Base-by-base conservation (phyloP, 116 monocot species). In the Phalaenopsis hybrid region DNA sequence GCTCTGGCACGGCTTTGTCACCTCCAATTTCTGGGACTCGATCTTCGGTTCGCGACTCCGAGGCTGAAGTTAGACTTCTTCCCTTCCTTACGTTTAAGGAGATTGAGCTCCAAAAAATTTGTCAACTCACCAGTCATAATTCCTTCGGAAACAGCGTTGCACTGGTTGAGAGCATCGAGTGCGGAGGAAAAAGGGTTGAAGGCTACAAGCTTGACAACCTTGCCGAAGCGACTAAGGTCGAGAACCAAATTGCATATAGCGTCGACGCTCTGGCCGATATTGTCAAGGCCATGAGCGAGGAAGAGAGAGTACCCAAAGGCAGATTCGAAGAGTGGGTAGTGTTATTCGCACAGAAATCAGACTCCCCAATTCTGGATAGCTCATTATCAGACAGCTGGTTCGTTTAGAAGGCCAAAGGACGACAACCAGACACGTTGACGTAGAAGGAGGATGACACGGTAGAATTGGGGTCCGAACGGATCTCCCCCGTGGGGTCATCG, bases 121-220 rank as follows among this genome's bases (percentile, higher is more conserved):
- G 89, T 89, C 76, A 92, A 46, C 78, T 96, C 96, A 21, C 92
- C 96, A 12, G 92, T 94, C 81, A 94, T 87, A 34, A 96, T 83
- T 37, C 95, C 96, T 92, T 96, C 92, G 44, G 96, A 96, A 55
- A 96, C 81, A 55, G 92, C 94, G 84, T 96, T 96, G 88, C 91
- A 89, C 78, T 96, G 96, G 82, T 91, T 94, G 65, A 94, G 91
- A 31, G 96, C 96, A 28, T 96, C 96, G 23, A 94, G 81, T 41
- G 96, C 92, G 52, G 94, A 94, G 34, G 86, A 78, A 87, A 92
- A 96, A 18, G 96, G 96, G 17, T 85, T 78, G 89, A 96, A 96
- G 15, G 94, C 89, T 72, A 78, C 81, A 79, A 96, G 83, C 79
- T 86, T 89, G 52, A 91, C 94, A 57, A 89, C 90, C 83, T 92